phyloP scores from a whole-genome alignment of 345 rosid species.

The Arabidopsis suecica region DNA sequence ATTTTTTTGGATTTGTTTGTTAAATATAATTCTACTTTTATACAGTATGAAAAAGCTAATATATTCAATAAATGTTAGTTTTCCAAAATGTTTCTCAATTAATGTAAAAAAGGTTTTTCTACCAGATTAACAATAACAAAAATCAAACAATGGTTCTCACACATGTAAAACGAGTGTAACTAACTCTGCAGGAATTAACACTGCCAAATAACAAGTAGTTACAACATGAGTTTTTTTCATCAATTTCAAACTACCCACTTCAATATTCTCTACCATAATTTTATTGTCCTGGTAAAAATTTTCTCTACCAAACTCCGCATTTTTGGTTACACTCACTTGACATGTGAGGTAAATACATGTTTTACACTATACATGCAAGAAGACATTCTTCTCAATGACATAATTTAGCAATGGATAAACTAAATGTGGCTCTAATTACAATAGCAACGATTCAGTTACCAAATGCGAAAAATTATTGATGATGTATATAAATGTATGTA shows the following conservation, averaged over 20 bases:
- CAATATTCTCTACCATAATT: no score
- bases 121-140: neutral
- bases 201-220: neutral
- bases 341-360: neutral
- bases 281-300: no score
- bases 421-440: neutral
- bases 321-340: slow-evolving; percentile 11
- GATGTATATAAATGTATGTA: no score
- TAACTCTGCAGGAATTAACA: neutral
- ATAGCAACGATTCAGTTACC: neutral
- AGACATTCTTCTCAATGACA: neutral
- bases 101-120: neutral
- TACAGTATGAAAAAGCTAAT: neutral
- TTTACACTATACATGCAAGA: neutral
- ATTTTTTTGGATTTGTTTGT: neutral
- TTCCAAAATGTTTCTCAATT: neutral
- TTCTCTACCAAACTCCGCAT: neutral
- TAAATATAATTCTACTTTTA: neutral
- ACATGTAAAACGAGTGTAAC: slow-evolving; percentile 7
- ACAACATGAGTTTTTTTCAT: neutral
- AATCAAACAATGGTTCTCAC: neutral
- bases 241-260: no score
- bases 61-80: neutral
- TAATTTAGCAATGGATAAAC: neutral
- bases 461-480: neutral